phyloP scores from a whole-genome alignment of 2,329 filamentous ascomycete genomes.

The Arthrobotrys conoides region DNA sequence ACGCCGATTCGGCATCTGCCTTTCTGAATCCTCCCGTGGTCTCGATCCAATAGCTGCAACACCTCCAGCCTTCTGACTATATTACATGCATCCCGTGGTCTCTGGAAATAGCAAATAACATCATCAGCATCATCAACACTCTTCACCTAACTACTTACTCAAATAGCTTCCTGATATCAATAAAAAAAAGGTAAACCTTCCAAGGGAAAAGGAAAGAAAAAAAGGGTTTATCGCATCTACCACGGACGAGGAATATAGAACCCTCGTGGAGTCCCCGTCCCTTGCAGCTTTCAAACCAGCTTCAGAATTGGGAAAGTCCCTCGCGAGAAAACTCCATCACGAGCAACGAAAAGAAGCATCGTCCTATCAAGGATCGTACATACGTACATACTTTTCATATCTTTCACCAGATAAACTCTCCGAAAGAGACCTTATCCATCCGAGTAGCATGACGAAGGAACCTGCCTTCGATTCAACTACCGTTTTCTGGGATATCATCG shows the following conservation, averaged over 20 bases:
- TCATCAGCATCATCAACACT: too few species aligned
- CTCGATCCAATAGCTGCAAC: slow-evolving; percentile 50
- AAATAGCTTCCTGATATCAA: slow-evolving; percentile 1
- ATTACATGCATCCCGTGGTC: slow-evolving; percentile 14
- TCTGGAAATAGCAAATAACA: slow-evolving; percentile 16
- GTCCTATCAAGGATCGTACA: slow-evolving; percentile 37
- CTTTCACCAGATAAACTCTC: slow-evolving; percentile 34
- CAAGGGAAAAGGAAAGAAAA: not conserved
- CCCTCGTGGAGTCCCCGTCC: slow-evolving; percentile 49
- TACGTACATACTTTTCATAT: not conserved
- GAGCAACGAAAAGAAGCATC: slow-evolving; percentile 6
- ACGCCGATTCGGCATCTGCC: slow-evolving; percentile 60
- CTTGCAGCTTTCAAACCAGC: slow-evolving; percentile 46
- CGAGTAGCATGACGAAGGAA: slow-evolving; percentile 54
- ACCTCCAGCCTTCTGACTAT: slow-evolving; percentile 16
- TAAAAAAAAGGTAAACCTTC: too few species aligned
- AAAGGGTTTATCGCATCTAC: slow-evolving; percentile 35
- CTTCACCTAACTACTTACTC: too few species aligned
- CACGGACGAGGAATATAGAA: slow-evolving; percentile 48
- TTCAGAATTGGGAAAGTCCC: slow-evolving; percentile 59
- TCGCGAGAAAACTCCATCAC: slow-evolving; percentile 36
- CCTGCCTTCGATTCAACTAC: slow-evolving; percentile 48
- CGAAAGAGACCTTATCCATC: slow-evolving; percentile 42
- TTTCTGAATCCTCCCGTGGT: slow-evolving; percentile 42
- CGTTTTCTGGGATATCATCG: slow-evolving; percentile 66